These are phyloP conservation scores for Colletotrichum sp. DNA, from an alignment of 2,329 filamentous ascomycete genomes.

Conservation along the genomic window DNA sequence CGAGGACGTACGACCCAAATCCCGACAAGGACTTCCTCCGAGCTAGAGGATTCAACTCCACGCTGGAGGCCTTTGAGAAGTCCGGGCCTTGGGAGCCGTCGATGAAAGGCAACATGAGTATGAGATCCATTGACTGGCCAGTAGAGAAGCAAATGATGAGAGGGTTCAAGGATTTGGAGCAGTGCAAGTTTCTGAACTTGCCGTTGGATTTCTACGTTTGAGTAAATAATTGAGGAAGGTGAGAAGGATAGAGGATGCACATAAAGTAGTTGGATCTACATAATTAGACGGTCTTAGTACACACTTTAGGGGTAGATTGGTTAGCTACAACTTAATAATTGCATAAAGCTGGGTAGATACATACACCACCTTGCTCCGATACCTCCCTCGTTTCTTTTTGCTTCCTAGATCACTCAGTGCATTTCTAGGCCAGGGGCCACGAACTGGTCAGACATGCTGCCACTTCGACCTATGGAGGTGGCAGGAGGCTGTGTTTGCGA, in stretches of 20 bases:
- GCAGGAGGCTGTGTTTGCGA: neutral
- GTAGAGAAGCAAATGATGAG: constrained; percentile 27
- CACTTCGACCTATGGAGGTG: neutral
- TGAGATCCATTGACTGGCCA: constrained; percentile 46
- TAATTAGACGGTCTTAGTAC: neutral
- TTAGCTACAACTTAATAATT: neutral
- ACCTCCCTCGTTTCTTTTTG: neutral
- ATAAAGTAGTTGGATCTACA: neutral
- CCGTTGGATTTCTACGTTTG: constrained; percentile 41
- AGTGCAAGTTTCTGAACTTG: constrained; percentile 49
- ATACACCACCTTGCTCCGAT: neutral
- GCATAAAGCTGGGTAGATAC: neutral
- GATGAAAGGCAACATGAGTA: constrained; percentile 40
- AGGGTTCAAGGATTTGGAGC: constrained; percentile 48
- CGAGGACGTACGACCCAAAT: constrained; percentile 48
- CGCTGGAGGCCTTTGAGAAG: constrained; percentile 40
- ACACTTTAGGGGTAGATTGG: neutral
- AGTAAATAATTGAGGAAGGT: neutral
- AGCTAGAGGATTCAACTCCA: constrained; percentile 21
- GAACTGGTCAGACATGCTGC: neutral
- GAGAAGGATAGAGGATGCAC: neutral
- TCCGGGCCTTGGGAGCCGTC: constrained; percentile 41
- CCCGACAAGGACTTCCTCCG: constrained; percentile 41
- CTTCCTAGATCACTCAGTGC: neutral
- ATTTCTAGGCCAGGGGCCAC: neutral